Percentiles rank a stretch among this genome's conserved stretches.
Evolutionary conservation across 2,329 filamentous ascomycete genomes (phyloP).

Genomic region (Akanthomyces uredinophilus): DNA sequence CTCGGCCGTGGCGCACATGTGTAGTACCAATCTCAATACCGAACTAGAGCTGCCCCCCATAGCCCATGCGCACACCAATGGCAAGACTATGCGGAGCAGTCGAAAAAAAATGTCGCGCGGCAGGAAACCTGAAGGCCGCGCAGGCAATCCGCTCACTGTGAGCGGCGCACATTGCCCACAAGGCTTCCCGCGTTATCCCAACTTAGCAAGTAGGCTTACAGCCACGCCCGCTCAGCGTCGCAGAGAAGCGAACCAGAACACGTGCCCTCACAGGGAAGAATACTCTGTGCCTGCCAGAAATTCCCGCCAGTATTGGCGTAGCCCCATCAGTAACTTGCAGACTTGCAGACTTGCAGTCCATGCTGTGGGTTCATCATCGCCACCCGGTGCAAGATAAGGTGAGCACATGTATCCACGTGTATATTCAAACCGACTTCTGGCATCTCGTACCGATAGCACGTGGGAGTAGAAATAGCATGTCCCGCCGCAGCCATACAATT

Average conservation of each 20-base stretch:
- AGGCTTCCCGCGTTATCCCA: background rate
- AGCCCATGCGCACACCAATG: background rate
- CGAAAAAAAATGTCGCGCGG: too few relatives aligned
- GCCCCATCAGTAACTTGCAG: too few relatives aligned
- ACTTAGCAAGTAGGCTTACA: conserved; percentile 6
- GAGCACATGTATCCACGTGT: too few relatives aligned
- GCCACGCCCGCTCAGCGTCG: conserved; percentile 4
- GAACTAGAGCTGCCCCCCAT: too few relatives aligned
- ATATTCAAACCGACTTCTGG: too few relatives aligned
- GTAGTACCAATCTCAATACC: too few relatives aligned
- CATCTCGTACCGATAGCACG: background rate
- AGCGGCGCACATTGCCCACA: background rate
- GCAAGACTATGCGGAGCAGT: background rate
- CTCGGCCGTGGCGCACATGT: background rate
- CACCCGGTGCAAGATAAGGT: too few relatives aligned
- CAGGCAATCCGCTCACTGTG: background rate
- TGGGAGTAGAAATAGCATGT: background rate
- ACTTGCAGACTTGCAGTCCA: too few relatives aligned
- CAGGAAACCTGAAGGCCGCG: background rate
- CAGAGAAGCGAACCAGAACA: background rate
- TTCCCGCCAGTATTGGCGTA: background rate
- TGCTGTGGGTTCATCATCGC: too few relatives aligned
- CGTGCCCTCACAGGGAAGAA: background rate
- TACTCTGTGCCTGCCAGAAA: background rate
- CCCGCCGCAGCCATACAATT: background rate